Evolutionary conservation across 2,329 filamentous ascomycete species (phyloP).

Genomic region (Hypomyces rosellus): DNA sequence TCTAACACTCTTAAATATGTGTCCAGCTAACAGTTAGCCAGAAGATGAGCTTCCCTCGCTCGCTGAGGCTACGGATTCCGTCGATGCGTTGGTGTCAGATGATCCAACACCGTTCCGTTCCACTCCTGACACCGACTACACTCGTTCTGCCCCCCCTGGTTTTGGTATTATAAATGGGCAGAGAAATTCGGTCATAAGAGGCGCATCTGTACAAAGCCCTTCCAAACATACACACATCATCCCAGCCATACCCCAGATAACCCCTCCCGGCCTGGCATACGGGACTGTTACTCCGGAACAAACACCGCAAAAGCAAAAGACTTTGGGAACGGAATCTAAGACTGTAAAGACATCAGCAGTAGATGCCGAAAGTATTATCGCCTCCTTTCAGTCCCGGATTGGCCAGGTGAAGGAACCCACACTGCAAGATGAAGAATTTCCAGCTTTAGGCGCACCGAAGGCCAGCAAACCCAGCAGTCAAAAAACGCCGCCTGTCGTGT

Average conservation of each 20-base stretch:
- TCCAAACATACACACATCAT: constrained; percentile 18
- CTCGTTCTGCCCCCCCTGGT: constrained; percentile 26
- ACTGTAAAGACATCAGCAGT: constrained; percentile 10
- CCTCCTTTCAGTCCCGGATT: neutral
- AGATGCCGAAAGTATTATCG: neutral
- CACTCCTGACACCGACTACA: constrained; percentile 8
- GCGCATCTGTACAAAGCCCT: constrained; percentile 16
- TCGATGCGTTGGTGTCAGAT: constrained; percentile 64
- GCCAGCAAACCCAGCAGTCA: constrained; percentile 22
- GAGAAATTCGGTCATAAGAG: constrained; percentile 15
- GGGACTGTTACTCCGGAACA: constrained; percentile 28
- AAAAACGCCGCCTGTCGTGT: constrained; percentile 25
- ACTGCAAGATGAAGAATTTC: constrained; percentile 58
- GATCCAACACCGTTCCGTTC: constrained; percentile 22
- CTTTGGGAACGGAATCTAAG: constrained; percentile 30
- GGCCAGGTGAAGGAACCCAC: constrained; percentile 18
- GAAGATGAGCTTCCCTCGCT: constrained; percentile 57
- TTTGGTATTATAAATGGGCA: constrained; percentile 19
- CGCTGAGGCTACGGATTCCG: constrained; percentile 55
- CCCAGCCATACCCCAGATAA: constrained; percentile 21
- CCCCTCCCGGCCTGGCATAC: constrained; percentile 20
- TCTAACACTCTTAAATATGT: constrained; percentile 5
- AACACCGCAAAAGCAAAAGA: constrained; percentile 22
- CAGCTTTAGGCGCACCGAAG: constrained; percentile 46
- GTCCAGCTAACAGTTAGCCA: constrained; percentile 42